Evolutionary conservation across 106 monocot species (phyloP).

Genomic region (Dendrobium officinale): DNA sequence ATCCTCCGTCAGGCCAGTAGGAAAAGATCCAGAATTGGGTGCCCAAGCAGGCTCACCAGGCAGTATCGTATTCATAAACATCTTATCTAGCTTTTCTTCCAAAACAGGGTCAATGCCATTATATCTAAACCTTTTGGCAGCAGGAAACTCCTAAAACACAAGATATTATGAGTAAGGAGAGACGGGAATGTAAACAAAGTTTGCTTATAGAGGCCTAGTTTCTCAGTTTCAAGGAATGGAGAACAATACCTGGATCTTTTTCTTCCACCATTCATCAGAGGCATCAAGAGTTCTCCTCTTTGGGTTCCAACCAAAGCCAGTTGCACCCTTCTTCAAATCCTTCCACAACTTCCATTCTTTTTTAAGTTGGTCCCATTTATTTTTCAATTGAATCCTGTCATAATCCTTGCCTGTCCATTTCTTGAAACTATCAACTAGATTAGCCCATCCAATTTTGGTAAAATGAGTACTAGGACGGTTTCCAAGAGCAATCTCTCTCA

Average conservation of each 20-base stretch:
- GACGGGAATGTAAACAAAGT: no score
- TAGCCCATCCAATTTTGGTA: constrained; percentile 10
- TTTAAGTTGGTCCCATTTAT: constrained; percentile 16
- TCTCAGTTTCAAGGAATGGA: neutral
- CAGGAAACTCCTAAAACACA: constrained; percentile 11
- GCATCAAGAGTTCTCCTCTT: constrained; percentile 10
- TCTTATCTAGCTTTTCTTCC: constrained; percentile 22
- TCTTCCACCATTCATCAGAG: constrained; percentile 20
- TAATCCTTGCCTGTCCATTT: constrained; percentile 14
- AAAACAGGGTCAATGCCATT: constrained; percentile 17
- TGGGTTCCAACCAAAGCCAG: constrained; percentile 12
- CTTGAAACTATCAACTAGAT: constrained; percentile 11
- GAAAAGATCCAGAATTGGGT: neutral
- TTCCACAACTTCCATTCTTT: constrained; percentile 26
- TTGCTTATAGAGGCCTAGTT: neutral
- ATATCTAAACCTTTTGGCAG: constrained; percentile 15
- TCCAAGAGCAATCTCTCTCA: constrained; percentile 16
- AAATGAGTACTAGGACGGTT: constrained; percentile 14
- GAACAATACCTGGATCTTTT: constrained; percentile 15
- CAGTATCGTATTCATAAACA: constrained; percentile 7
- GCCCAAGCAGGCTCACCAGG: neutral
- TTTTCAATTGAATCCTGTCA: constrained; percentile 8
- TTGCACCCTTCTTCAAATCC: constrained; percentile 9
- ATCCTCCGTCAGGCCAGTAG: neutral
- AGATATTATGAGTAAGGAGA: neutral